Evolutionary conservation across 768 basidiomycete species (phyloP).

Genomic region (Trametes punicea): DNA sequence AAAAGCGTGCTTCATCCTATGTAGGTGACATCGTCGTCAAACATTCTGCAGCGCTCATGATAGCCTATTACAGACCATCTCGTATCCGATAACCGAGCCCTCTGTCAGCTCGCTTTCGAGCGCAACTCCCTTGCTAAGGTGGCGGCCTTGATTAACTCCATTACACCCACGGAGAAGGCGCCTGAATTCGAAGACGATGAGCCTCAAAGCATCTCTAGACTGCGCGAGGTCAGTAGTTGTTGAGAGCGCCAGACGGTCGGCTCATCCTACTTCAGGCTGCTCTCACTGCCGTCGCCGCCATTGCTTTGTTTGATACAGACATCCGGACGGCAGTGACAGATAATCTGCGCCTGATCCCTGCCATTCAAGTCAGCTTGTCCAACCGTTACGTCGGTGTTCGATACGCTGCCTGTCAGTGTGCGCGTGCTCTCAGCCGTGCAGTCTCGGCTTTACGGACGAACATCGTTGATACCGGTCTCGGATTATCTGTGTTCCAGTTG

Average conservation of each 20-base stretch:
- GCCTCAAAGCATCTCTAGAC: slow-evolving; percentile 49
- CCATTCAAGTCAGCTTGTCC: slow-evolving; percentile 50
- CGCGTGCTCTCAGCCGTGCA: slow-evolving; percentile 75
- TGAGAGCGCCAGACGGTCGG: not conserved
- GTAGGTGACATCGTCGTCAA: slow-evolving; percentile 34
- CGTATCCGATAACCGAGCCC: slow-evolving; percentile 62
- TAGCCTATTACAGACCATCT: slow-evolving; percentile 48
- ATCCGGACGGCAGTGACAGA: slow-evolving; percentile 69
- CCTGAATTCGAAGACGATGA: slow-evolving; percentile 68
- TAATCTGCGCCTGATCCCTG: slow-evolving; percentile 49
- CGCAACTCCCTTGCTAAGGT: slow-evolving; percentile 61
- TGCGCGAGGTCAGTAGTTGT: slow-evolving; percentile 55
- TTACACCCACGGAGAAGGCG: slow-evolving; percentile 46
- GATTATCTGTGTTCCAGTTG: slow-evolving; percentile 63
- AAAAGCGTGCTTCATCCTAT: slow-evolving; percentile 73
- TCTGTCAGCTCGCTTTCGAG: slow-evolving; percentile 70
- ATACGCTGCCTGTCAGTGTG: slow-evolving; percentile 83
- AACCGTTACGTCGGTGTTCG: slow-evolving; percentile 73
- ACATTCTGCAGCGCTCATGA: not conserved
- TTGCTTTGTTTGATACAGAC: slow-evolving; percentile 70
- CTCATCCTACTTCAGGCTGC: slow-evolving; percentile 47
- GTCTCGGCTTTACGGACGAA: slow-evolving; percentile 81
- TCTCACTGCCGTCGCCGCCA: slow-evolving; percentile 68
- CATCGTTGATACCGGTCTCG: slow-evolving; percentile 79
- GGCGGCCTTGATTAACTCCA: slow-evolving; percentile 45